Evolutionary conservation across 495 filamentous ascomycete genomes (phyloP).

Genomic region (Lindgomyces ingoldianus): DNA sequence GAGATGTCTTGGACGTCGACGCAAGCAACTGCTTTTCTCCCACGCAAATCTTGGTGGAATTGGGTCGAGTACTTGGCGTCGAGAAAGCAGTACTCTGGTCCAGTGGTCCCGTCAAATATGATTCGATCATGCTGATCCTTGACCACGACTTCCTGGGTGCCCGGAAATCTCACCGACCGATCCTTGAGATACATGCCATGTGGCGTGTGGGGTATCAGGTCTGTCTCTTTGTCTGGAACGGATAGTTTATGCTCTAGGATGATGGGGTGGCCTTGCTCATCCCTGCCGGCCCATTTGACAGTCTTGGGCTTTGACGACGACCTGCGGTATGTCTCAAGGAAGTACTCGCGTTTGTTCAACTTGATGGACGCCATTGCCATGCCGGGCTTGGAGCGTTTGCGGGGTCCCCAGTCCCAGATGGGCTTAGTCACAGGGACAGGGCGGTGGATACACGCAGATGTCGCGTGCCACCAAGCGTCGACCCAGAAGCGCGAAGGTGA

Average conservation of each 20-base stretch:
- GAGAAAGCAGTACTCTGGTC: background rate
- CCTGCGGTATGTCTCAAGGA: background rate
- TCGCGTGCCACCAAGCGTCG: background rate
- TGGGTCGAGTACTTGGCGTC: background rate
- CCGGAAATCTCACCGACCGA: background rate
- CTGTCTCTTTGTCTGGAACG: background rate
- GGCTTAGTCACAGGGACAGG: background rate
- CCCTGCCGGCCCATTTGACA: background rate
- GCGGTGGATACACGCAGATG: background rate
- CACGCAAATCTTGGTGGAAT: slow-evolving; percentile 7
- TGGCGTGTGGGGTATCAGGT: background rate
- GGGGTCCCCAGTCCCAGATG: background rate
- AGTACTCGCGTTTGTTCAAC: background rate
- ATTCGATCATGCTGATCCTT: background rate
- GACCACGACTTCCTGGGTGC: background rate
- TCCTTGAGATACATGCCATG: background rate
- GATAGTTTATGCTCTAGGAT: background rate
- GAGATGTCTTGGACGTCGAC: background rate
- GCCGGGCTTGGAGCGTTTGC: slow-evolving; percentile 1
- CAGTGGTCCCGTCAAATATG: background rate
- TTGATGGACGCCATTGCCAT: background rate
- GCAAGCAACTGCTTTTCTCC: background rate
- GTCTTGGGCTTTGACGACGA: background rate
- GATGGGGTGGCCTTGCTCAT: background rate
- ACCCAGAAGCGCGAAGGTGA: background rate